phyloP scores from a whole-genome alignment of 2,329 filamentous ascomycete species.

The Tolypocladium ophioglossoides region DNA sequence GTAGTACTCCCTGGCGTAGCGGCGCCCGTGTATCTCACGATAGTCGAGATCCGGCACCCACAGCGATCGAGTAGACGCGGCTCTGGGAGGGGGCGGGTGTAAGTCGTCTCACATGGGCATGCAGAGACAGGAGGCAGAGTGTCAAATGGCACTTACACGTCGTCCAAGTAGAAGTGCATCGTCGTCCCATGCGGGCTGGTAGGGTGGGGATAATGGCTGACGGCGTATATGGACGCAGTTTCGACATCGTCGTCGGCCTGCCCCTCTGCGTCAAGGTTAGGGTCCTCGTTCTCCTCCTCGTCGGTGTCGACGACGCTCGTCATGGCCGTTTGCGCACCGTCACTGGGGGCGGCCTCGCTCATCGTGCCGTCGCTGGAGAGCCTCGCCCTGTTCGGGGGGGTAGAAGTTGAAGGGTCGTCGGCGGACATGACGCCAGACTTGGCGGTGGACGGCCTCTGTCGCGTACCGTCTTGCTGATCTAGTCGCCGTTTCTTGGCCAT shows the following conservation, averaged over 20 bases:
- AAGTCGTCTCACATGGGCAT: neutral
- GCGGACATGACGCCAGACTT: neutral
- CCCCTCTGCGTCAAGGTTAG: slow-evolving; percentile 1
- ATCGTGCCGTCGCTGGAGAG: slow-evolving; percentile 22
- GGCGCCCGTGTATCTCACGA: slow-evolving; percentile 48
- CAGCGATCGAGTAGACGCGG: slow-evolving; percentile 36
- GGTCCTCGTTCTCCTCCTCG: slow-evolving; percentile 5
- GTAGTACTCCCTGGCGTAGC: slow-evolving; percentile 52
- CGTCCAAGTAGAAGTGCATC: slow-evolving; percentile 21
- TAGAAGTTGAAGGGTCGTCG: neutral
- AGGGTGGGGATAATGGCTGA: slow-evolving; percentile 27
- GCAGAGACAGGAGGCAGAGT: neutral
- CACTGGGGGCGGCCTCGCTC: slow-evolving; percentile 21
- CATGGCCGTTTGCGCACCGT: slow-evolving; percentile 24
- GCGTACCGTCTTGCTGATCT: slow-evolving; percentile 16
- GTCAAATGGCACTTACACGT: slow-evolving; percentile 25
- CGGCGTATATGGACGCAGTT: slow-evolving; percentile 32
- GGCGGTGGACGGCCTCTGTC: neutral
- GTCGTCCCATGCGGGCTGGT: slow-evolving; percentile 23
- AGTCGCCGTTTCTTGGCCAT: slow-evolving; percentile 24
- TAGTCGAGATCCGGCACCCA: slow-evolving; percentile 43
- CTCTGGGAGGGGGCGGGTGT: slow-evolving; percentile 13
- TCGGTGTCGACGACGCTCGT: slow-evolving; percentile 22
- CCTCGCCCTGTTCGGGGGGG: slow-evolving; percentile 4
- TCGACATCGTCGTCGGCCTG: slow-evolving; percentile 17